A percentile compares a stretch with the other conserved stretches of the same genome.
These are phyloP conservation scores for Diaporthe caulivora DNA, from an alignment of 2,329 filamentous ascomycete species.

Conservation along the genomic window DNA sequence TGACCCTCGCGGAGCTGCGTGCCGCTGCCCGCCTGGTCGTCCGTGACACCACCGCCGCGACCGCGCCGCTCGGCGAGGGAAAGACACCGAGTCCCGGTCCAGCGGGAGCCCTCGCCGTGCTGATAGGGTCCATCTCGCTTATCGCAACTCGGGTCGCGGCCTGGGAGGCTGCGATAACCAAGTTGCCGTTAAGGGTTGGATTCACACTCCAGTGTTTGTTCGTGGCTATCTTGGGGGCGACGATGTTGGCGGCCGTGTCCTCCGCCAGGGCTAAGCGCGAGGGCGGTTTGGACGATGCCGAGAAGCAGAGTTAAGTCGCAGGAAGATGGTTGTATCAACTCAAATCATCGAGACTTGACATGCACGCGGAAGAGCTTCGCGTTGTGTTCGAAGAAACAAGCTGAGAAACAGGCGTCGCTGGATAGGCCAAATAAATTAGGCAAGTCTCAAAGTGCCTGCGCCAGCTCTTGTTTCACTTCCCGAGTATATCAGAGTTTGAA, in stretches of 20 bases:
- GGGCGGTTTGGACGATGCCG: no score
- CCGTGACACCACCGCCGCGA: not conserved
- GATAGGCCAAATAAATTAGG: not conserved
- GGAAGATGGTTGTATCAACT: not conserved
- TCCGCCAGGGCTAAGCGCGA: not conserved
- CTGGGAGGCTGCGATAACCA: rapidly evolving
- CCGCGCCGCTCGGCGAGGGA: not conserved
- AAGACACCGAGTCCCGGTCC: not conserved
- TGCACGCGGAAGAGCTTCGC: not conserved
- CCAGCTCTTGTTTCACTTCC: not conserved
- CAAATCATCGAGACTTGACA: not conserved
- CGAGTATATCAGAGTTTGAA: not conserved
- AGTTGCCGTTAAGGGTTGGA: not conserved
- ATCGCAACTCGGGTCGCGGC: not conserved
- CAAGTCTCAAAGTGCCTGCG: not conserved
- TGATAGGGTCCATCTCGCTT: no score
- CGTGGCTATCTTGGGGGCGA: not conserved
- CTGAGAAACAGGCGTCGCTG: not conserved
- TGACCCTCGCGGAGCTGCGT: not conserved
- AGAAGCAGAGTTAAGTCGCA: not conserved
- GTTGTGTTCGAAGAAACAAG: not conserved
- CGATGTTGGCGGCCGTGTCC: not conserved
- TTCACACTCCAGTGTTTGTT: not conserved
- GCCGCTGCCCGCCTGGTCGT: not conserved
- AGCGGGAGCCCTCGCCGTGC: rapidly evolving